Percentiles rank a stretch among this genome's conserved stretches.
Evolutionary conservation across 2,329 filamentous ascomycete species (phyloP).

Genomic region (Aspergillus vadensis): DNA sequence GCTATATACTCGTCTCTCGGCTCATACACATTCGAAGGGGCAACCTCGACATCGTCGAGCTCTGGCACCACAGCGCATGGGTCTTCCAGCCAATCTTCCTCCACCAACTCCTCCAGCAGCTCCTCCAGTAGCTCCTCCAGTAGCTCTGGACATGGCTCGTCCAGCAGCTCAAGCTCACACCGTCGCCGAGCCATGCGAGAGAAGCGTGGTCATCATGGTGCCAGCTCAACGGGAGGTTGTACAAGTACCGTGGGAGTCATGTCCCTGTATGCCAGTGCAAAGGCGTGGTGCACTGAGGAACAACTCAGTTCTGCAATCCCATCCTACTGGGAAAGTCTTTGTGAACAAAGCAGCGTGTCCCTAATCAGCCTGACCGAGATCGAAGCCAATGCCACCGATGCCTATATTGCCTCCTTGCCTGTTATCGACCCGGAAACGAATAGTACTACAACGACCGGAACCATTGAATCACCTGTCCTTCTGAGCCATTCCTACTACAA

Average conservation of each 20-base stretch:
- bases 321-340: constrained; percentile 9
- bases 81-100: neutral
- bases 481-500: constrained; percentile 16
- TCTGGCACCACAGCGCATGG: neutral
- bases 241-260: constrained; percentile 3
- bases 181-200: neutral
- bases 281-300: constrained; percentile 9
- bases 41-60: neutral
- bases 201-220: neutral
- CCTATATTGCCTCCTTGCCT: constrained; percentile 5
- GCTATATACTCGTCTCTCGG: neutral
- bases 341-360: constrained; percentile 2
- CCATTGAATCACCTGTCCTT: constrained; percentile 5
- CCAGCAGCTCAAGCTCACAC: neutral
- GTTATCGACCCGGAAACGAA: constrained; percentile 10
- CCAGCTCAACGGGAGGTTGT: neutral
- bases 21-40: neutral
- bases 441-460: constrained; percentile 5
- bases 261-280: constrained; percentile 12
- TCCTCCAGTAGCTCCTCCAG: neutral
- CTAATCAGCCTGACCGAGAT: constrained; percentile 1
- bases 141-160: neutral
- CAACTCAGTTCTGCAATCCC: constrained; percentile 3
- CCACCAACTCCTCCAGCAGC: neutral
- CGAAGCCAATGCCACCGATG: constrained; percentile 4